A percentile compares a stretch with the other conserved stretches of the same genome.
These are phyloP conservation scores for Phylloporus rhodoxanthus DNA, from an alignment of 768 basidiomycete species.

Conservation along the genomic window DNA sequence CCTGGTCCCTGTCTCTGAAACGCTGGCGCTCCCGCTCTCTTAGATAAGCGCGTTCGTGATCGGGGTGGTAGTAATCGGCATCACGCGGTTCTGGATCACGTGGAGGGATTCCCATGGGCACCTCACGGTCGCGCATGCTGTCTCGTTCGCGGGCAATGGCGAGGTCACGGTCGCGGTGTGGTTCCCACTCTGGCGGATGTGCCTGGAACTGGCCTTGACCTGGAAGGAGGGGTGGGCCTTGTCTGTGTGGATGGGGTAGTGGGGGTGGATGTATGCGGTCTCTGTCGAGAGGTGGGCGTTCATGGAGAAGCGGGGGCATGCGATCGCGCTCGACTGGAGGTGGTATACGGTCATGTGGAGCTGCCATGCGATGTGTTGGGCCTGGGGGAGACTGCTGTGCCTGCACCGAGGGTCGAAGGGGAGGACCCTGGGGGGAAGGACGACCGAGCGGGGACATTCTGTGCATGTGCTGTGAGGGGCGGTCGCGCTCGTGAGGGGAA, in stretches of 20 bases:
- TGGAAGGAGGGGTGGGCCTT: constrained; percentile 17
- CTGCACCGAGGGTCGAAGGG: constrained; percentile 9
- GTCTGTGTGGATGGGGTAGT: constrained; percentile 18
- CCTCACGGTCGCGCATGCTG: constrained; percentile 21
- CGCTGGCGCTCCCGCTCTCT: constrained; percentile 24
- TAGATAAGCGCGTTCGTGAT: constrained; percentile 20
- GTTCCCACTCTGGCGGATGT: constrained; percentile 26
- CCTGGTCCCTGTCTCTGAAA: constrained; percentile 19
- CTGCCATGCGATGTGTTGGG: constrained; percentile 19
- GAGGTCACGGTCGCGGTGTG: constrained; percentile 21
- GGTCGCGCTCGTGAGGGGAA: constrained; percentile 26
- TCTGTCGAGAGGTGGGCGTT: constrained; percentile 19
- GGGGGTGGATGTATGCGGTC: constrained; percentile 28
- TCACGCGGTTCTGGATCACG: constrained; percentile 26
- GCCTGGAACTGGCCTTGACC: constrained; percentile 31
- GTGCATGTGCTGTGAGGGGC: constrained; percentile 17
- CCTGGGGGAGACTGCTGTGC: constrained; percentile 24
- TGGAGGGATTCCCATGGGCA: constrained; percentile 14
- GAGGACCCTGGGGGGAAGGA: constrained; percentile 15
- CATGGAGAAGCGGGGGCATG: constrained; percentile 19
- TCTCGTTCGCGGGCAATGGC: constrained; percentile 22
- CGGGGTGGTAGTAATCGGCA: constrained; percentile 18
- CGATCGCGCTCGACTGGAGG: constrained; percentile 23
- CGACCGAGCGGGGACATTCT: constrained; percentile 24
- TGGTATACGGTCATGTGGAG: constrained; percentile 21